Evolutionary conservation across 257 asterid genomes (phyloP).

Genomic region (Solanum sejunctum): DNA sequence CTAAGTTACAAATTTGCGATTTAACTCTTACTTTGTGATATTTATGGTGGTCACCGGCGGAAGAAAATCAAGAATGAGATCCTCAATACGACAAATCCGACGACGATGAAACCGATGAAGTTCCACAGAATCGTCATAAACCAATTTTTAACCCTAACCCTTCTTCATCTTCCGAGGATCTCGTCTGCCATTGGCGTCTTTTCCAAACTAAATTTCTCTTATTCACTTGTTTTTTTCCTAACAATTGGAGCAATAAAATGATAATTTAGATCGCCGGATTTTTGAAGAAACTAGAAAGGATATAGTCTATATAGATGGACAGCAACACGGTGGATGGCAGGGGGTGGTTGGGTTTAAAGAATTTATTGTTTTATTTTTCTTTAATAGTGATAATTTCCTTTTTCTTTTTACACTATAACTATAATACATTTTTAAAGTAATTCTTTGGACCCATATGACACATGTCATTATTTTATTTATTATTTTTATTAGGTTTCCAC

Average conservation of each 20-base stretch:
- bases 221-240: neutral
- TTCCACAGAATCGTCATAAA: slow-evolving; percentile 28
- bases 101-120: slow-evolving; percentile 21
- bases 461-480: too few relatives aligned
- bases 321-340: too few relatives aligned
- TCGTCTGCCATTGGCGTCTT: slow-evolving; percentile 77
- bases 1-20: neutral
- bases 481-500: too few relatives aligned
- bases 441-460: too few relatives aligned
- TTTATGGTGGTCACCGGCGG: slow-evolving; percentile 17
- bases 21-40: neutral
- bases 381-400: too few relatives aligned
- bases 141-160: slow-evolving; percentile 62
- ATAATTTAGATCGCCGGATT: too few relatives aligned
- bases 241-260: neutral
- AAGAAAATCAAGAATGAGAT: slow-evolving; percentile 26
- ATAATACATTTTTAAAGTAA: too few relatives aligned
- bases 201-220: slow-evolving; percentile 34
- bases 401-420: too few relatives aligned
- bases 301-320: too few relatives aligned
- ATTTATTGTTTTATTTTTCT: too few relatives aligned
- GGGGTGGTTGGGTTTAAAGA: too few relatives aligned
- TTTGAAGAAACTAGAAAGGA: too few relatives aligned
- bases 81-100: slow-evolving; percentile 15
- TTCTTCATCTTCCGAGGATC: slow-evolving; percentile 42